phyloP scores from a whole-genome alignment of 2,329 filamentous ascomycete genomes.

The Raffaelea ambrosiae region DNA sequence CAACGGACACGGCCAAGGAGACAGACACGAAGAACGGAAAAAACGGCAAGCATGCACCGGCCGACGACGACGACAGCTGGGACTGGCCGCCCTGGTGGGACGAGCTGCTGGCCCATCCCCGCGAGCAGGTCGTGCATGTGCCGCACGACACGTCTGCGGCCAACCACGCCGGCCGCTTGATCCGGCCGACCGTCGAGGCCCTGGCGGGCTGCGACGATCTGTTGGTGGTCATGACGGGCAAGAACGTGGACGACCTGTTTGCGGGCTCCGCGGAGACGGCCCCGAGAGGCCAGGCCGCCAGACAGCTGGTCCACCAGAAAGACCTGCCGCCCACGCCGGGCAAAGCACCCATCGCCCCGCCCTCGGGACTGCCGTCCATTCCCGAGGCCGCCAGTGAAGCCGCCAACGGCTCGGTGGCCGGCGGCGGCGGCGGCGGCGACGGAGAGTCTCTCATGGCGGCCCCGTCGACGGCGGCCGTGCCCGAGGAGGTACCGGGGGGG shows the following conservation, averaged over 20 bases:
- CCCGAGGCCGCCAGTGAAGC: background rate
- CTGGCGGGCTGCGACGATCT: slow-evolving; percentile 8
- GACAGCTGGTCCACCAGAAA: too few species aligned
- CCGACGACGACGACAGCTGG: too few species aligned
- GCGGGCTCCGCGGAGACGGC: background rate
- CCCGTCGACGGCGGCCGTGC: too few species aligned
- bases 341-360: too few species aligned
- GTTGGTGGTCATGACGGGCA: slow-evolving; percentile 9
- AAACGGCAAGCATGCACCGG: background rate
- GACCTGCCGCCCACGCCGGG: too few species aligned
- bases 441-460: background rate
- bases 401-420: background rate
- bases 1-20: background rate
- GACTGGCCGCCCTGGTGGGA: slow-evolving; percentile 16
- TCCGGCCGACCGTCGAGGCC: slow-evolving; percentile 12
- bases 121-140: slow-evolving; percentile 13
- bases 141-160: slow-evolving; percentile 13
- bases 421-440: background rate
- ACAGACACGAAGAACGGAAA: background rate
- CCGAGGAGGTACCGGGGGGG: too few species aligned
- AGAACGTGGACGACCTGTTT: slow-evolving; percentile 8
- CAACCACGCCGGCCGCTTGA: slow-evolving; percentile 7
- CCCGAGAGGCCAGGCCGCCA: too few species aligned
- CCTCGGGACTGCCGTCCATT: too few species aligned
- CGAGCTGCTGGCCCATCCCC: slow-evolving; percentile 13